Conservation (phyloP, 768 basidiomycete species). For the Lactifluus subvellereus region DNA sequence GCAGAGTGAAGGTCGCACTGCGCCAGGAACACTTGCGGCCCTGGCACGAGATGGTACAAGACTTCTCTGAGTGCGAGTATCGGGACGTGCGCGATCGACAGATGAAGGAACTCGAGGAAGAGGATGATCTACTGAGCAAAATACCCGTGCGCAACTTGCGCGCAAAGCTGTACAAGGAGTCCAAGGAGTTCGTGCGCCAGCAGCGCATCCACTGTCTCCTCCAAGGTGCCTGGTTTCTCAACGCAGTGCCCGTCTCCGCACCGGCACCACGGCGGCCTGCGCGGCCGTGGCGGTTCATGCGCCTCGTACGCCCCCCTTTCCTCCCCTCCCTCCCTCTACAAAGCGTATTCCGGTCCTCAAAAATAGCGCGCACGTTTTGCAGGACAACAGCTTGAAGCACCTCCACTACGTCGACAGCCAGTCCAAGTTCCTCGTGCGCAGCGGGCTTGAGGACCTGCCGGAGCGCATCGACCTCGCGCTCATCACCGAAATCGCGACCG, state of each 20-base stretch:
- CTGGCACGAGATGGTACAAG: slow-evolving; percentile 81
- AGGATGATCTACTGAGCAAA: slow-evolving; percentile 84
- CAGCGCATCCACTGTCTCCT: slow-evolving; percentile 85
- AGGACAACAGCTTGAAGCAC: slow-evolving; percentile 76
- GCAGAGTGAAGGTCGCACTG: slow-evolving; percentile 71
- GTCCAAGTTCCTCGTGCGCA: slow-evolving; percentile 71
- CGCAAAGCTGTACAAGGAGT: slow-evolving; percentile 82
- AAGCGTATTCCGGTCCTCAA: neutral
- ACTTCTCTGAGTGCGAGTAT: slow-evolving; percentile 78
- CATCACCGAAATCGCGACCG: slow-evolving; percentile 75
- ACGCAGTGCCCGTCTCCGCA: slow-evolving; percentile 49
- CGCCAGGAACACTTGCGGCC: slow-evolving; percentile 64
- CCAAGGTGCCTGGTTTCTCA: slow-evolving; percentile 91
- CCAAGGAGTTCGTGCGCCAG: slow-evolving; percentile 82
- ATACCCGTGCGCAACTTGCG: slow-evolving; percentile 80
- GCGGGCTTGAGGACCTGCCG: slow-evolving; percentile 80
- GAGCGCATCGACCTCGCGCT: slow-evolving; percentile 77
- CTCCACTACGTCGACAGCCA: slow-evolving; percentile 83
- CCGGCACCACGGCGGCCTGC: slow-evolving; percentile 47
- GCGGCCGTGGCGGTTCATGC: slow-evolving; percentile 80
- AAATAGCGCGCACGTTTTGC: neutral
- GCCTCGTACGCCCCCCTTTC: slow-evolving; percentile 50
- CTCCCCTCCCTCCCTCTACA: neutral
- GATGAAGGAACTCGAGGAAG: slow-evolving; percentile 83
- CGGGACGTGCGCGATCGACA: slow-evolving; percentile 81